Percentiles rank a stretch among this genome's conserved stretches.
phyloP scores from a whole-genome alignment of 441 rosid genomes.

The Adansonia madagascariensis region DNA sequence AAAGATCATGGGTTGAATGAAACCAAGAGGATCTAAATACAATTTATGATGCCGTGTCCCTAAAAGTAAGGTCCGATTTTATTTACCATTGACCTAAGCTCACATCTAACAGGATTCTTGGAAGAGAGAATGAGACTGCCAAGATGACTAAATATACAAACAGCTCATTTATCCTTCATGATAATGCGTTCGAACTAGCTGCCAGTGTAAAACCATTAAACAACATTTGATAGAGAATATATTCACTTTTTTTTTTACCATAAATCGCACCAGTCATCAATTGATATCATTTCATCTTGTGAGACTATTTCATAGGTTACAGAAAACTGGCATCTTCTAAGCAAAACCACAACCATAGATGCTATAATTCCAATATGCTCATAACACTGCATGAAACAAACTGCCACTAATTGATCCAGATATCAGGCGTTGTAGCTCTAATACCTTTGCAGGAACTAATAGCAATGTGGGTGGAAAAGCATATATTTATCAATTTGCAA shows the following conservation, averaged over 20 bases:
- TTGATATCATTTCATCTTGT: background rate
- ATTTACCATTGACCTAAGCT: conserved; percentile 10
- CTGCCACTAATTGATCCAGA: background rate
- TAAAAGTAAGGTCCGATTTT: background rate
- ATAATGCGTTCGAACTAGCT: background rate
- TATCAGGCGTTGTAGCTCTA: conserved; percentile 11
- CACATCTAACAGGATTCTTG: background rate
- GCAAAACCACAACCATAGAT: background rate
- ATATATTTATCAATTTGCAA: background rate
- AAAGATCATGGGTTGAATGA: background rate
- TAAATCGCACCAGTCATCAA: background rate
- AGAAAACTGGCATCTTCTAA: background rate
- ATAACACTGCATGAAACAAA: background rate
- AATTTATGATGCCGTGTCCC: background rate
- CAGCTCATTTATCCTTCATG: background rate
- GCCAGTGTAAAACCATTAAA: background rate
- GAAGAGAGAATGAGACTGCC: background rate
- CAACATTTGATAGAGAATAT: background rate
- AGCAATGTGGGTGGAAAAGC: background rate
- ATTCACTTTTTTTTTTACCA: background rate
- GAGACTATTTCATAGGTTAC: background rate
- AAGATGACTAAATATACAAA: background rate
- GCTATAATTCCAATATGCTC: background rate
- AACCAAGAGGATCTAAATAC: background rate
- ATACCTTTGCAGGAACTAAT: background rate